phyloP scores from a whole-genome alignment of 2,329 filamentous ascomycete species.

The Verticillium dahliae region DNA sequence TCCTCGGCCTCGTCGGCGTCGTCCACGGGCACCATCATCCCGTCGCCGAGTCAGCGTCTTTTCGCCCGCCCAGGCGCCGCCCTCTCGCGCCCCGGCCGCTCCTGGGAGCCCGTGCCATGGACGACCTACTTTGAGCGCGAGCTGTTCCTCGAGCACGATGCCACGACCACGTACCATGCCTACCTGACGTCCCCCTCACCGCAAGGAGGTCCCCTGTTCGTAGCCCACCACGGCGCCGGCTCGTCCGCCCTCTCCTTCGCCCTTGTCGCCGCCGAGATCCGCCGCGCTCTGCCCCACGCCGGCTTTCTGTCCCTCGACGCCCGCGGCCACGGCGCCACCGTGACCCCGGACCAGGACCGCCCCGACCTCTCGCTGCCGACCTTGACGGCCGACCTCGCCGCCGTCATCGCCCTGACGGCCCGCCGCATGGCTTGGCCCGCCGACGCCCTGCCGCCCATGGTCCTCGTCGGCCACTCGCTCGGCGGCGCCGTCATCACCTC shows the following conservation, averaged over 20 bases:
- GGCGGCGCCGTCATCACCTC: slow-evolving; percentile 89
- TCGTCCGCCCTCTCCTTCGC: slow-evolving; percentile 87
- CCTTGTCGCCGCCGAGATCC: slow-evolving; percentile 68
- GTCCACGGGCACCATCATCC: slow-evolving; percentile 86
- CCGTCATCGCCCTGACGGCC: slow-evolving; percentile 62
- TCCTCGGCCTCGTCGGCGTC: slow-evolving; percentile 81
- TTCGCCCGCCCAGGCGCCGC: slow-evolving; percentile 63
- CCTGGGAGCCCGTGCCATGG: slow-evolving; percentile 69
- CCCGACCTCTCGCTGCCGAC: slow-evolving; percentile 67
- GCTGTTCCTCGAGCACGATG: slow-evolving; percentile 57
- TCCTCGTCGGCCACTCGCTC: slow-evolving; percentile 87
- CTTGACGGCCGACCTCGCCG: slow-evolving; percentile 65
- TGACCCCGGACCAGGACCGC: slow-evolving; percentile 13
- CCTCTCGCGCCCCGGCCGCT: slow-evolving; percentile 27
- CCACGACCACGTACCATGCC: slow-evolving; percentile 60
- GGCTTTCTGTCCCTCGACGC: slow-evolving; percentile 84
- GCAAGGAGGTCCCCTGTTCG: slow-evolving; percentile 69
- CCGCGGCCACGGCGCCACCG: slow-evolving; percentile 74
- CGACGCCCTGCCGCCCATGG: slow-evolving; percentile 63
- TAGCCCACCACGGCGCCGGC: slow-evolving; percentile 91
- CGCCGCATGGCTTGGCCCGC: slow-evolving; percentile 63
- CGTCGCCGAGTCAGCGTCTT: slow-evolving; percentile 65
- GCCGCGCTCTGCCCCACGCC: slow-evolving; percentile 68
- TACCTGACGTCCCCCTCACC: slow-evolving; percentile 77
- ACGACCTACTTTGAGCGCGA: slow-evolving; percentile 88